A percentile compares a stretch with the other conserved stretches of the same genome.
Conservation (phyloP, 2,329 filamentous ascomycete genomes). For the Fusarium sublunatum region DNA sequence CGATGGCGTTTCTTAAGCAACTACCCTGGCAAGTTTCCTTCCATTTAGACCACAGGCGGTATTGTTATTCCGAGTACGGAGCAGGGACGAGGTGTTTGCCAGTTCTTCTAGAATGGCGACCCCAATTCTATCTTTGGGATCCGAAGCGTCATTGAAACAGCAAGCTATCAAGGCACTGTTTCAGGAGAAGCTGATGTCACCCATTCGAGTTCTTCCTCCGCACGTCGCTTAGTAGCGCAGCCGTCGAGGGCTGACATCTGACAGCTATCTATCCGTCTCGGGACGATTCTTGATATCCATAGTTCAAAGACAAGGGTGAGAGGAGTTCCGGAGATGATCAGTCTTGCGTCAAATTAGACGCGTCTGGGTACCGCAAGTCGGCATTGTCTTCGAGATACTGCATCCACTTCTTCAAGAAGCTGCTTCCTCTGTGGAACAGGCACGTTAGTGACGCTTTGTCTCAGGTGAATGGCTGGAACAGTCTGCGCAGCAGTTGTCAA, state of each 20-base stretch:
- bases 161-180: conserved; percentile 20
- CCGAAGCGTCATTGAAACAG: conserved; percentile 11
- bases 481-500: conserved; percentile 31
- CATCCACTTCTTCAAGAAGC: conserved; percentile 93
- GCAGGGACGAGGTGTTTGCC: conserved; percentile 4
- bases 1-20: conserved; percentile 35
- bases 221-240: conserved; percentile 10
- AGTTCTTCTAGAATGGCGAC: conserved; percentile 19
- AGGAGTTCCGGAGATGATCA: conserved; percentile 13
- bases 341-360: conserved; percentile 53
- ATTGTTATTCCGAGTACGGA: conserved; percentile 2
- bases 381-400: conserved; percentile 87
- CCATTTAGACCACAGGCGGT: conserved; percentile 1
- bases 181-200: conserved; percentile 32
- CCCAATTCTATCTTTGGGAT: conserved; percentile 10
- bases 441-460: conserved; percentile 35
- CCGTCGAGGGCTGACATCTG: conserved; percentile 12
- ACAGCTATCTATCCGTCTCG: neutral
- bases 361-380: conserved; percentile 88
- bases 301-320: neutral
- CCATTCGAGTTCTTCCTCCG: conserved; percentile 12
- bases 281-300: neutral
- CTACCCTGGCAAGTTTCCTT: conserved; percentile 20
- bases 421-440: conserved; percentile 72
- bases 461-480: conserved; percentile 40